Evolutionary conservation across 495 filamentous ascomycete species (phyloP).

Genomic region (Bathelium albidoporum): DNA sequence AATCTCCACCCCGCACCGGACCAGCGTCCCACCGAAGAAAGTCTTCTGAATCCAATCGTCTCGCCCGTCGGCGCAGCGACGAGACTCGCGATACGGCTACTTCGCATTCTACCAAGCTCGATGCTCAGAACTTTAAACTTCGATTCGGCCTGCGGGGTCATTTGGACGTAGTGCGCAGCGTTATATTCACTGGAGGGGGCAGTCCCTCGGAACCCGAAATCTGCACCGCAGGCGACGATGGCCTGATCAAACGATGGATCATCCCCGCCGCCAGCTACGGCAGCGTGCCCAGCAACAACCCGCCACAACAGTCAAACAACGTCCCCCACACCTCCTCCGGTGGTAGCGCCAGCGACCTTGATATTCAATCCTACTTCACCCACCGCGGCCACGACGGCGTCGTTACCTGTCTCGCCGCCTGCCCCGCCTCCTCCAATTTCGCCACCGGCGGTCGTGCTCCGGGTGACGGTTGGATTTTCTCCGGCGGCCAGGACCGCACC

Average conservation of each 20-base stretch:
- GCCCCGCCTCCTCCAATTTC: constrained; percentile 73
- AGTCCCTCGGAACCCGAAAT: constrained; percentile 92
- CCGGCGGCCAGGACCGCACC: constrained; percentile 87
- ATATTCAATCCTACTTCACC: constrained; percentile 86
- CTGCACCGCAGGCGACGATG: constrained; percentile 92
- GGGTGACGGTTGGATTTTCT: constrained; percentile 96
- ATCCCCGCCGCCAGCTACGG: constrained; percentile 62
- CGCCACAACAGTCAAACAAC: constrained; percentile 36
- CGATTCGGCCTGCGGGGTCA: constrained; percentile 87
- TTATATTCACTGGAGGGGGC: constrained; percentile 92
- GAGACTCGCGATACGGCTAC: constrained; percentile 40
- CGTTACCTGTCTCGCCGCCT: constrained; percentile 80
- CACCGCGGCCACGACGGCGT: constrained; percentile 85
- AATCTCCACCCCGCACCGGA: constrained; percentile 63
- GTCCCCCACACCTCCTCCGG: not conserved
- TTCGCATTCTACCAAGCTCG: constrained; percentile 34
- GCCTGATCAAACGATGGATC: constrained; percentile 91
- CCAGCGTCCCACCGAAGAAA: constrained; percentile 68
- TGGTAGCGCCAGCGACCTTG: constrained; percentile 61
- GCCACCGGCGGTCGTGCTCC: constrained; percentile 74
- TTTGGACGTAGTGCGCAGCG: constrained; percentile 81
- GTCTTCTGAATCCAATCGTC: constrained; percentile 46
- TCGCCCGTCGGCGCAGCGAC: constrained; percentile 49
- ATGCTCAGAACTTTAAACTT: constrained; percentile 59
- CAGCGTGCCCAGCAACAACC: constrained; percentile 30